phyloP scores from a whole-genome alignment of 2,329 filamentous ascomycete species.

The Ophiostoma perfectum region DNA sequence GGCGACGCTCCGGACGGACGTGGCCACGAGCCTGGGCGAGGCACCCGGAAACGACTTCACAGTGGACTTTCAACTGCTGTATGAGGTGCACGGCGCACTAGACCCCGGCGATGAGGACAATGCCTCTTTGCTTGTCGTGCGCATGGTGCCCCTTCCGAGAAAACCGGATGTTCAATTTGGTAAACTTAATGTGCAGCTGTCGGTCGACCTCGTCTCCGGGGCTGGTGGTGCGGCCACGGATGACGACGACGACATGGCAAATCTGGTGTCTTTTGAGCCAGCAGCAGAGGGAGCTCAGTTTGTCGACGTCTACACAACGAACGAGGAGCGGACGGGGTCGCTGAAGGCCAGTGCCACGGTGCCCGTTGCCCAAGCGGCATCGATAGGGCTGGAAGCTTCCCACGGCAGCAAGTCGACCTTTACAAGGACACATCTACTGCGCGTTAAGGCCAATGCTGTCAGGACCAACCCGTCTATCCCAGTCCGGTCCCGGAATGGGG shows the following conservation, averaged over 20 bases:
- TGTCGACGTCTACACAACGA: slow-evolving; percentile 5
- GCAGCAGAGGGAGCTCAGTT: background rate
- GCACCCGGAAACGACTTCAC: background rate
- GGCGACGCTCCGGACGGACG: slow-evolving; percentile 6
- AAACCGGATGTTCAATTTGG: slow-evolving; percentile 1
- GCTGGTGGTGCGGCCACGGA: background rate
- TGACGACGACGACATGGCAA: background rate
- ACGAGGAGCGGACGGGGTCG: background rate
- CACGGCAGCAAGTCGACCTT: background rate
- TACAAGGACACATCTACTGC: background rate
- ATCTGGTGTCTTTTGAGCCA: background rate
- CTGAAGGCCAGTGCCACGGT: background rate
- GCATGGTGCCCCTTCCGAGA: background rate
- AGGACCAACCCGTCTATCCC: background rate
- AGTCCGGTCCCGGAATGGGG: background rate
- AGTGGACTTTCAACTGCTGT: slow-evolving; percentile 9
- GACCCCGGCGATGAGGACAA: background rate
- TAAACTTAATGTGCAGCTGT: slow-evolving; percentile 6
- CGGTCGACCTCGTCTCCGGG: background rate
- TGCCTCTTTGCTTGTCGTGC: background rate
- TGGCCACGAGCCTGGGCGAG: background rate
- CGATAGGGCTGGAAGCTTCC: background rate
- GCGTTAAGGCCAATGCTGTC: slow-evolving; percentile 7
- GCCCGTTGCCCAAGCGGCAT: background rate
- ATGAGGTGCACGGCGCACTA: slow-evolving; percentile 5